A percentile compares a stretch with the other conserved stretches of the same genome.
Evolutionary conservation across 2,329 filamentous ascomycete genomes (phyloP).

Genomic region (Neoarthrinium moseri): DNA sequence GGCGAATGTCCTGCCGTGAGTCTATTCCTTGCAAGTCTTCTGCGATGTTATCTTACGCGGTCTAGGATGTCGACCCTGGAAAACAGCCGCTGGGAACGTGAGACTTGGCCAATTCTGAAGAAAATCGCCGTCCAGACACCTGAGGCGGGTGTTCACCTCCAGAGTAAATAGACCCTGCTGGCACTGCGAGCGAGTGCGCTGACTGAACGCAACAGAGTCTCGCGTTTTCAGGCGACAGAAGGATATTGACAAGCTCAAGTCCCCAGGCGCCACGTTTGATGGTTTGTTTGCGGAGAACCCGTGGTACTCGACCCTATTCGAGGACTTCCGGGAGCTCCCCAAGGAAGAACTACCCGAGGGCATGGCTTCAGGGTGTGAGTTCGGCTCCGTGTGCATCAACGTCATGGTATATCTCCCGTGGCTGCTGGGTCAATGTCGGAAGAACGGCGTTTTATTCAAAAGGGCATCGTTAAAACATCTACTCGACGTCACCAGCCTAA

Average conservation of each 20-base stretch:
- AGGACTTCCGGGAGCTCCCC: background rate
- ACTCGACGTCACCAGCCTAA: background rate
- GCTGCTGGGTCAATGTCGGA: background rate
- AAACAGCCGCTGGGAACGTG: background rate
- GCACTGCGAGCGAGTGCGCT: too few species aligned
- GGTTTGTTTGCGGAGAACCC: too few species aligned
- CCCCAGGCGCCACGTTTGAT: too few species aligned
- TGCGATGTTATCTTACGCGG: background rate
- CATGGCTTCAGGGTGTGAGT: background rate
- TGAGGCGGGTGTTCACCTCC: background rate
- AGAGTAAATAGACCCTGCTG: background rate
- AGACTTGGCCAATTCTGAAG: background rate
- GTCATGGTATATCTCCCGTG: background rate
- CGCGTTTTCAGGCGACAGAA: too few species aligned
- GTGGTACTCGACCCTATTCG: too few species aligned
- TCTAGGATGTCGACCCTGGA: background rate
- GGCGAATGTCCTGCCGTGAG: conserved; percentile 6
- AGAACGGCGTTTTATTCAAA: background rate
- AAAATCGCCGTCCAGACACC: background rate
- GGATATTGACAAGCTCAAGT: too few species aligned
- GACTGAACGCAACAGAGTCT: too few species aligned
- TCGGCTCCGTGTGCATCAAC: background rate
- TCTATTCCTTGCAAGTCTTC: background rate
- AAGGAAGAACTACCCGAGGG: background rate
- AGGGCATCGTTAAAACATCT: background rate